A percentile compares a stretch with the other conserved stretches of the same genome.
phyloP scores from a whole-genome alignment of 352 stramenopile species.

The Pythium myriotylum region DNA sequence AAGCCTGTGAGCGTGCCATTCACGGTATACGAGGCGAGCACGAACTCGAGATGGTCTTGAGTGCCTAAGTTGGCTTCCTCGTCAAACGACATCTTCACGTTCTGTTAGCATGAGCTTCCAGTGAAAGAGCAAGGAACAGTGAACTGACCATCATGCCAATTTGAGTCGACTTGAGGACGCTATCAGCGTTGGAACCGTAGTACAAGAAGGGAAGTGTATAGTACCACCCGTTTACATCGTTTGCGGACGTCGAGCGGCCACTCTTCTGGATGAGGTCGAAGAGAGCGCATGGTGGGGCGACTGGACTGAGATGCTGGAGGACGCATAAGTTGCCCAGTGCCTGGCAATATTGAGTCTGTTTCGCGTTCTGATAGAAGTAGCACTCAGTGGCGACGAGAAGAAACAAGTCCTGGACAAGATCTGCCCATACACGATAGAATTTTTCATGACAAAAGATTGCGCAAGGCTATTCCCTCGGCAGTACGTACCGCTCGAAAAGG shows the following conservation, averaged over 20 bases:
- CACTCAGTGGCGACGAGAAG: conserved; percentile 72
- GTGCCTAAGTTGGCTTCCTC: conserved; percentile 45
- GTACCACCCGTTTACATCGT: conserved; percentile 66
- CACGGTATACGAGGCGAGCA: conserved; percentile 85
- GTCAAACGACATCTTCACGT: conserved; percentile 79
- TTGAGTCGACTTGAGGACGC: conserved; percentile 60
- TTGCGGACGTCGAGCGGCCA: conserved; percentile 43
- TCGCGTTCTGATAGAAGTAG: conserved; percentile 83
- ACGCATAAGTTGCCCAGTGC: conserved; percentile 93
- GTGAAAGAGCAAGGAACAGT: background rate
- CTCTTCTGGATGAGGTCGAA: conserved; percentile 74
- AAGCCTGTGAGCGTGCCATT: conserved; percentile 89
- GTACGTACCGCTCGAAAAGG: conserved; percentile 41
- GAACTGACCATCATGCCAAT: conserved; percentile 74
- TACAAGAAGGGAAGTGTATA: conserved; percentile 88
- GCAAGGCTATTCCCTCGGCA: no score
- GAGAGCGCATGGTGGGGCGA: conserved; percentile 66
- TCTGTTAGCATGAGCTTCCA: no score
- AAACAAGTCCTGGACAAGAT: conserved; percentile 83
- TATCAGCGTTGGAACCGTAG: conserved; percentile 64
- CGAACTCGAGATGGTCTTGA: conserved; percentile 77
- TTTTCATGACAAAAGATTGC: no score
- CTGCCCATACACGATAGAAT: conserved; percentile 14
- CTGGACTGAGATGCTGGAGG: conserved; percentile 86
- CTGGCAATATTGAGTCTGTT: conserved; percentile 82